These are phyloP conservation scores for Verticillium longisporum DNA, from an alignment of 2,329 filamentous ascomycete genomes.

Conservation along the genomic window DNA sequence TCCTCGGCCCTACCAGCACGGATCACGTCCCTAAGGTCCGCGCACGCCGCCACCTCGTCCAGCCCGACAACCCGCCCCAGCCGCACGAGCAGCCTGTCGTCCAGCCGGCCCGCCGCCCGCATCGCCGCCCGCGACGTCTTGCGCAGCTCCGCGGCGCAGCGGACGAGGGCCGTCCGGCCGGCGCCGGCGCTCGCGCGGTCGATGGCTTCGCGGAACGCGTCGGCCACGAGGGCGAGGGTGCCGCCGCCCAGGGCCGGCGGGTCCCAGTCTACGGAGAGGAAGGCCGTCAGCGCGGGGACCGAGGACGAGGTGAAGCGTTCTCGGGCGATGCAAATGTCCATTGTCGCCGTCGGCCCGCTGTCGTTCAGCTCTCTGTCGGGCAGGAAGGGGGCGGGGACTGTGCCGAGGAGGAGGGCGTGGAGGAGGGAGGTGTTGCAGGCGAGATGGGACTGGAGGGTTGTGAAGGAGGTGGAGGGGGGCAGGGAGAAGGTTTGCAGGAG, in stretches of 20 bases:
- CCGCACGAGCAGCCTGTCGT: neutral
- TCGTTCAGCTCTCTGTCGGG: neutral
- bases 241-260: neutral
- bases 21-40: constrained; percentile 3
- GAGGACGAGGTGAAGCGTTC: neutral
- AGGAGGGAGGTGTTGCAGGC: constrained; percentile 14
- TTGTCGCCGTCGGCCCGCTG: too few relatives aligned
- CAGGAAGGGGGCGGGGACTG: constrained; percentile 1
- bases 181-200: neutral
- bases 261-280: constrained; percentile 6
- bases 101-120: neutral
- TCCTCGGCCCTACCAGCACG: neutral
- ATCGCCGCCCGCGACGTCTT: constrained; percentile 2
- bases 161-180: neutral
- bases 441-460: constrained; percentile 9
- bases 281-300: constrained; percentile 3
- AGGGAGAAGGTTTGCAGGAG: constrained; percentile 11
- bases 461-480: neutral
- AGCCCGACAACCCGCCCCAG: constrained; percentile 3
- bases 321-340: neutral
- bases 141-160: constrained; percentile 1
- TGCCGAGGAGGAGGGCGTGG: constrained; percentile 11
- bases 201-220: constrained; percentile 1
- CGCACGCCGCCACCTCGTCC: constrained; percentile 1
- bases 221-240: neutral